Evolutionary conservation across 208 protist species (phyloP), one percentile per base, ranked within the genome.

Genomic region (Crithidia sp.): DNA sequence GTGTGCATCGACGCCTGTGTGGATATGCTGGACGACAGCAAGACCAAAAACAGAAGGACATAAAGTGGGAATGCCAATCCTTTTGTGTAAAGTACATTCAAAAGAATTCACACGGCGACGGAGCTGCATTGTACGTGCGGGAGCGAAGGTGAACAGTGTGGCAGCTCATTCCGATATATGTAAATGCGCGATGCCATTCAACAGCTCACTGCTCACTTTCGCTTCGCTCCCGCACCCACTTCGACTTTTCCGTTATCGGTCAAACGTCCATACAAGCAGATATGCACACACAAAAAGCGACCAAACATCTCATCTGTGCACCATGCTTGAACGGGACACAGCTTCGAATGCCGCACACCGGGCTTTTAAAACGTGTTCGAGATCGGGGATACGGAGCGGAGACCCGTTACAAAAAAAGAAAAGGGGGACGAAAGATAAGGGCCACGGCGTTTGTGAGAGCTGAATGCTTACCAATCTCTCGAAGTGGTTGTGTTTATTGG

Each of bases 401-500:
- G 7, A 62, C 57, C 10, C n/a, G 52, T 56, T 6, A 56, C 12
- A n/a, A 62, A 17, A 62, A 45, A 19, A 59, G 28, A 45, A 62
- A 62, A 45, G 28, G 14, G 12, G 45, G 8, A 41, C 13, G 16
- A 62, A 45, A 62, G 14, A 5, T 7, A 59, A 40, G 45, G 7
- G 45, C 45, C 45, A 41, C 39, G 17, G 16, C 39, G 7, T 62
- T 62, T 6, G 6, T 62, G 16, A 43, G 39, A 39, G 17, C 57
- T 45, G 57, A 9, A 62, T 62, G 57, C 57, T 47, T 62, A 7
- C 57, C 57, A 62, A 39, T 45, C 57, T 45, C 12, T 45, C 12
- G 57, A 7, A 19, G 39, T 19, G 39, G 39, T 39, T 19, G 7
- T 5, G 6, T 54, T 54, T 52, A 7, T 36, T 36, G 9, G 17